Conservation (phyloP, 2,329 filamentous ascomycete species). For the Leptographium wingfieldii region DNA sequence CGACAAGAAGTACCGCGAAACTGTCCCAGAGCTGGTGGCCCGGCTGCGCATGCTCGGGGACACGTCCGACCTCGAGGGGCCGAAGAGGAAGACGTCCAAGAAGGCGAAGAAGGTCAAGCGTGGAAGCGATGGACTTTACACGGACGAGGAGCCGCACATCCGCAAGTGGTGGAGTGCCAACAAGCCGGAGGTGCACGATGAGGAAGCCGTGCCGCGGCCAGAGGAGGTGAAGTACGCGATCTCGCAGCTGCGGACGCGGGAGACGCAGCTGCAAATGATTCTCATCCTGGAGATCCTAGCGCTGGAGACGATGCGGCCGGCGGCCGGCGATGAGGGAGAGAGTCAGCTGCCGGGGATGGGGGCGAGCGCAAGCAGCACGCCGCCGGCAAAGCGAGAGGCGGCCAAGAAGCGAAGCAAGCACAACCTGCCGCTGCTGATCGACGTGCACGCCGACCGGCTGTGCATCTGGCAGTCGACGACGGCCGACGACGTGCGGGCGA, state of each 20-base stretch:
- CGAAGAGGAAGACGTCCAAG: conserved; percentile 26
- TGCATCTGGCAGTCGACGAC: conserved; percentile 77
- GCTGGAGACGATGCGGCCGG: conserved; percentile 39
- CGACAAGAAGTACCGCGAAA: conserved; percentile 71
- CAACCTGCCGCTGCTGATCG: conserved; percentile 52
- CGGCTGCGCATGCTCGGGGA: conserved; percentile 43
- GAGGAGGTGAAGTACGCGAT: conserved; percentile 48
- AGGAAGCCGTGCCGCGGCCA: conserved; percentile 33
- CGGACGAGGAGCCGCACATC: conserved; percentile 50
- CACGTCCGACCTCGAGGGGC: conserved; percentile 38
- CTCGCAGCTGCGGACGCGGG: conserved; percentile 56
- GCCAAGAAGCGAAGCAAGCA: conserved; percentile 48
- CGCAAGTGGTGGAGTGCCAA: conserved; percentile 57
- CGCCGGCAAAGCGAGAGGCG: conserved; percentile 18
- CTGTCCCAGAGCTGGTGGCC: conserved; percentile 48
- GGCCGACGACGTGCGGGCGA: conserved; percentile 39
- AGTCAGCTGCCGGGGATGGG: conserved; percentile 34
- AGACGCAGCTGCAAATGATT: conserved; percentile 72
- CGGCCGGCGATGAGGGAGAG: conserved; percentile 27
- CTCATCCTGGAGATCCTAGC: conserved; percentile 65
- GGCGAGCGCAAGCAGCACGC: conserved; percentile 20
- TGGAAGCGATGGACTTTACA: conserved; percentile 57
- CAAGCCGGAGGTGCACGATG: conserved; percentile 35
- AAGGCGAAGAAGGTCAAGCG: conserved; percentile 41
- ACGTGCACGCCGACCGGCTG: conserved; percentile 63